Evolutionary conservation across 2,329 filamentous ascomycete genomes (phyloP).

Genomic region (Spiromastix sp.): DNA sequence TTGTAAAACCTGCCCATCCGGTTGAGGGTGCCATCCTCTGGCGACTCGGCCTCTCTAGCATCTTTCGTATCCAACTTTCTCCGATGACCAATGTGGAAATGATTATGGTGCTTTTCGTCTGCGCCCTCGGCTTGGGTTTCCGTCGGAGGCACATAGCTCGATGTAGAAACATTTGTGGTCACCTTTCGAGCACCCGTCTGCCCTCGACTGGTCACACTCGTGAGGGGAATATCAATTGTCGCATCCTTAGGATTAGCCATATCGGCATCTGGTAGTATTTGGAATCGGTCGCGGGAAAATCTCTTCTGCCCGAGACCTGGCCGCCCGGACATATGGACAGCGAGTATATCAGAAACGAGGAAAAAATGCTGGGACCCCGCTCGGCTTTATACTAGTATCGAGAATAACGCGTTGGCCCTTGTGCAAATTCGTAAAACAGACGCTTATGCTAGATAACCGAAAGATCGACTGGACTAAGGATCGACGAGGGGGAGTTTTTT

Average conservation of each 20-base stretch:
- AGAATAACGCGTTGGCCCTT: too few species aligned
- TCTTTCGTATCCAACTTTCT: constrained; percentile 20
- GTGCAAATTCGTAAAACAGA: too few species aligned
- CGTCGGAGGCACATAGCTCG: constrained; percentile 18
- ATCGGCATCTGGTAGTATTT: constrained; percentile 27
- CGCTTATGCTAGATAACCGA: too few species aligned
- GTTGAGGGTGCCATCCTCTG: constrained; percentile 46
- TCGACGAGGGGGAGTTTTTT: too few species aligned
- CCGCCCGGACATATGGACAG: constrained; percentile 22
- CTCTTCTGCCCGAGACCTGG: constrained; percentile 29
- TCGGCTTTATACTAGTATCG: too few species aligned
- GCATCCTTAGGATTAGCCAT: constrained; percentile 42
- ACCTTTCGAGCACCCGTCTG: constrained; percentile 35
- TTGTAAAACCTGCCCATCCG: constrained; percentile 51
- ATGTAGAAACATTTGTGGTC: constrained; percentile 23
- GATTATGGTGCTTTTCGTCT: constrained; percentile 23
- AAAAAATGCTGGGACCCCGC: too few species aligned
- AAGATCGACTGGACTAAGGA: too few species aligned
- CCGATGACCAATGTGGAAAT: constrained; percentile 21
- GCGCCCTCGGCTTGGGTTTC: constrained; percentile 13
- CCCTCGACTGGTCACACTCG: constrained; percentile 41
- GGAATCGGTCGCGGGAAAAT: constrained; percentile 36
- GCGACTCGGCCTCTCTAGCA: constrained; percentile 26
- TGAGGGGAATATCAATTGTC: constrained; percentile 53
- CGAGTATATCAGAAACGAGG: background rate